Percentiles rank a stretch among this genome's conserved stretches.
Conservation (phyloP, 2,329 filamentous ascomycete species). For the Colletotrichum sp. region DNA sequence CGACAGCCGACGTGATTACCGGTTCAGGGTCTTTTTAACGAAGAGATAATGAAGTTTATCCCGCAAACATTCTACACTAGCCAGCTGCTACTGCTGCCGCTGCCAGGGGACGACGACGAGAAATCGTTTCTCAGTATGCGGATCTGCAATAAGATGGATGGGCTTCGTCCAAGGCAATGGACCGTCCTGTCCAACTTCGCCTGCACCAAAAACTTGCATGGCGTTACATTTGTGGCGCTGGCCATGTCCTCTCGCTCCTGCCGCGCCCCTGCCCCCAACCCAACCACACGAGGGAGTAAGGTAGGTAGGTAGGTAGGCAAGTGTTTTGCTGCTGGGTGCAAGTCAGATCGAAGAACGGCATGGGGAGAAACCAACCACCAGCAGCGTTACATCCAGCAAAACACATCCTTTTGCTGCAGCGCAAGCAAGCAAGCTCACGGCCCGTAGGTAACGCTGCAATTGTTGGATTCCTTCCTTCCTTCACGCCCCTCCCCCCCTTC, state of each 20-base stretch:
- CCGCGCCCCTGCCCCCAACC: neutral
- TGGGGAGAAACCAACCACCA: neutral
- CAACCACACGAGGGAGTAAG: neutral
- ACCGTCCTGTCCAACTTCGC: neutral
- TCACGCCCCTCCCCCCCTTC: neutral
- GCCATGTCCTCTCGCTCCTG: neutral
- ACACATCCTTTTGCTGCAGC: neutral
- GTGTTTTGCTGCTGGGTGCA: neutral
- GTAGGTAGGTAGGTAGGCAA: neutral
- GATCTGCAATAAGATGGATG: neutral
- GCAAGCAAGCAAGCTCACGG: neutral
- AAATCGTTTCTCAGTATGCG: neutral
- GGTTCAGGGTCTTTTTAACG: neutral
- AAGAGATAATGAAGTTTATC: neutral
- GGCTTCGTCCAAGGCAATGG: neutral
- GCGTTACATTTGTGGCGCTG: conserved; percentile 5
- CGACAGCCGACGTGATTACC: conserved; percentile 2
- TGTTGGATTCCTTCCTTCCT: neutral
- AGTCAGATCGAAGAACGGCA: neutral
- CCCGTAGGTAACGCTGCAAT: neutral
- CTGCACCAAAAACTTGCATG: conserved; percentile 4
- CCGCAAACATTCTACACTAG: neutral
- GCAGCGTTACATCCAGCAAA: neutral
- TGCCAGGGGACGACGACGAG: neutral
- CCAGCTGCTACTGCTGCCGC: neutral